Base-by-base conservation (phyloP, 371 early-diverging fungal genomes). In the Phascolomyces articulosus region DNA sequence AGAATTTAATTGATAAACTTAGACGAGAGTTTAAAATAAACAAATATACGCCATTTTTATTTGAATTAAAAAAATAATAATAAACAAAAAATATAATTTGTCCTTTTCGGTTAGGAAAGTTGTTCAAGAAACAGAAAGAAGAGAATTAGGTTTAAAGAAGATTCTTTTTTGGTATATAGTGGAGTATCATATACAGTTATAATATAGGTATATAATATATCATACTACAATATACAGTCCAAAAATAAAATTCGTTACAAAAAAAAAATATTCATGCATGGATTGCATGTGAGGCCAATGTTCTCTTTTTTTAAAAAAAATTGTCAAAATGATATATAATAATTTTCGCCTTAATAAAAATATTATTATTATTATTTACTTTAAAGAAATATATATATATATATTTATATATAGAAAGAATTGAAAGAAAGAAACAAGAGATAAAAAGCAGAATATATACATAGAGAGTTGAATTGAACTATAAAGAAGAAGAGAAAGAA, bases 41-140 rank as follows among this genome's bases (percentile, higher is more conserved):
- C 8, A 44, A 7, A n/a, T 13, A 18, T 18, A 44, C 44, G 44
- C 44, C 44, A 44, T 44, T n/a, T 44, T 44, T 44, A 13, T n/a
- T 44, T 44, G 0, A 8, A 4, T 44, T n/a, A n/a, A 44, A n/a
- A 44, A n/a, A 15, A 44, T 44, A 15, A 44, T 13, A n/a, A 44
- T 51, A 51, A 51, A 49, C 2, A 51, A 51, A 20, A 51, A 24
- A 51, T 24, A 51, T 24, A 51, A 51, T 51, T 51, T 51, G 51
- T 24, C 51, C 51, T 51, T 51, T 51, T 51, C 51, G 0, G 44
- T 44, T 44, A 13, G 23, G 7, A 51, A 23, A 6, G 23, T 4
- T 23, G 4, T 2, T 3, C 11, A 49, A 49, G 6, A 49, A 6
- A 10, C 3, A 49, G 51, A 24, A 23, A 49, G 9, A 24, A 8